These are phyloP conservation scores for Scedosporium aurantiacum DNA, from an alignment of 2,329 filamentous ascomycete genomes.

Conservation along the genomic window DNA sequence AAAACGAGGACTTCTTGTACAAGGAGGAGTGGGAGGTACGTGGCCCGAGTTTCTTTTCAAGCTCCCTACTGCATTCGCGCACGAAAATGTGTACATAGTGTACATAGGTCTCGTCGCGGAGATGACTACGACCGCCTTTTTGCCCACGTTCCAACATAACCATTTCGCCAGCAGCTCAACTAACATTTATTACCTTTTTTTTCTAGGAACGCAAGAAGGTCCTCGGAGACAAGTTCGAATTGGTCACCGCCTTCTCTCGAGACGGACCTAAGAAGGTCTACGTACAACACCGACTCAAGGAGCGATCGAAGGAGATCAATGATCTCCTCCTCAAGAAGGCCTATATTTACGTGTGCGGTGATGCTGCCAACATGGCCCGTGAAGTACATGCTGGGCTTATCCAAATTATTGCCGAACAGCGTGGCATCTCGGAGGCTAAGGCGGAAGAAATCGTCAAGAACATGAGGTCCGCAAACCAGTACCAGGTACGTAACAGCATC, in stretches of 20 bases:
- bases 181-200: background rate
- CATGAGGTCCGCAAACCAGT: conserved; percentile 90
- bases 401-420: conserved; percentile 76
- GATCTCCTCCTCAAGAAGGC: conserved; percentile 76
- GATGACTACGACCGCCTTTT: no score
- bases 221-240: conserved; percentile 78
- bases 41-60: conserved; percentile 22
- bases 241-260: conserved; percentile 93
- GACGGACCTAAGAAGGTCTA: conserved; percentile 84
- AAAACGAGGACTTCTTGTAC: conserved; percentile 87
- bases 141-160: background rate
- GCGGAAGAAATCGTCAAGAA: conserved; percentile 94
- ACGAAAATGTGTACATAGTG: background rate
- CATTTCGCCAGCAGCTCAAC: background rate
- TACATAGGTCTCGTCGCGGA: background rate
- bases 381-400: conserved; percentile 82
- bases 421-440: conserved; percentile 73
- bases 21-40: conserved; percentile 79
- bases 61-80: background rate
- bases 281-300: conserved; percentile 84
- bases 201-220: conserved; percentile 67
- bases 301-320: conserved; percentile 74
- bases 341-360: conserved; percentile 96
- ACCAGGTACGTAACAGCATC: conserved; percentile 58
- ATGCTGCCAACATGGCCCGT: conserved; percentile 92